phyloP scores from a whole-genome alignment of 768 basidiomycete species.

The Leccinum pellstonianum region DNA sequence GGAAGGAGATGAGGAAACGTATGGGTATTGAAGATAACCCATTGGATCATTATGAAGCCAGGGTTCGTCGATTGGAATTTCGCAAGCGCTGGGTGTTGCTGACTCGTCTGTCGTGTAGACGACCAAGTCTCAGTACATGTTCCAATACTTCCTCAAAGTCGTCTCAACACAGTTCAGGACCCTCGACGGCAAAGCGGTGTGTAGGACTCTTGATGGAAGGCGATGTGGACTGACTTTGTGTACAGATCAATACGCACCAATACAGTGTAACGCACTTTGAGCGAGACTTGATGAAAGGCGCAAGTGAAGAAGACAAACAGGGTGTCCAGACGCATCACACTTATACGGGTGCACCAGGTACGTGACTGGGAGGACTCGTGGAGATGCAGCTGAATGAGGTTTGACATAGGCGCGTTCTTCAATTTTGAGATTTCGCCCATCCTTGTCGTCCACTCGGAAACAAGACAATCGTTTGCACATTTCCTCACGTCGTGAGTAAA shows the following conservation, averaged over 20 bases:
- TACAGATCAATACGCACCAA: conserved; percentile 83
- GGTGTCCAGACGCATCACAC: conserved; percentile 78
- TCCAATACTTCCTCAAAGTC: conserved; percentile 99
- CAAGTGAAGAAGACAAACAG: conserved; percentile 53
- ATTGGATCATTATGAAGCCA: conserved; percentile 62
- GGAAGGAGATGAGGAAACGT: conserved; percentile 62
- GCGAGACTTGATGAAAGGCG: conserved; percentile 74
- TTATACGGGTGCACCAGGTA: conserved; percentile 66
- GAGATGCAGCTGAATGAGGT: neutral
- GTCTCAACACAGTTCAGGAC: conserved; percentile 93
- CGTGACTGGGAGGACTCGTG: conserved; percentile 3
- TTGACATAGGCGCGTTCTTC: conserved; percentile 69
- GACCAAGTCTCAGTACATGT: conserved; percentile 83
- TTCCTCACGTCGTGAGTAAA: conserved; percentile 89
- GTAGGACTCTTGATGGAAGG: conserved; percentile 22
- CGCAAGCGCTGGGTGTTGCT: conserved; percentile 2
- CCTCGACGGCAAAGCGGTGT: conserved; percentile 67
- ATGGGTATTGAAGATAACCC: conserved; percentile 78
- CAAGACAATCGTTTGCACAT: conserved; percentile 93
- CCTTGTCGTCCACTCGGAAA: conserved; percentile 87
- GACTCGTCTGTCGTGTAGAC: conserved; percentile 45
- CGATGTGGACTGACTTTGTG: conserved; percentile 7
- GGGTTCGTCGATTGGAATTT: conserved; percentile 40
- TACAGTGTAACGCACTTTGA: conserved; percentile 97
- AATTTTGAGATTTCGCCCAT: conserved; percentile 98